These are phyloP conservation scores for Oryza glumipatula DNA, from an alignment of 176 grass and related monocot genomes.

Conservation along the genomic window DNA sequence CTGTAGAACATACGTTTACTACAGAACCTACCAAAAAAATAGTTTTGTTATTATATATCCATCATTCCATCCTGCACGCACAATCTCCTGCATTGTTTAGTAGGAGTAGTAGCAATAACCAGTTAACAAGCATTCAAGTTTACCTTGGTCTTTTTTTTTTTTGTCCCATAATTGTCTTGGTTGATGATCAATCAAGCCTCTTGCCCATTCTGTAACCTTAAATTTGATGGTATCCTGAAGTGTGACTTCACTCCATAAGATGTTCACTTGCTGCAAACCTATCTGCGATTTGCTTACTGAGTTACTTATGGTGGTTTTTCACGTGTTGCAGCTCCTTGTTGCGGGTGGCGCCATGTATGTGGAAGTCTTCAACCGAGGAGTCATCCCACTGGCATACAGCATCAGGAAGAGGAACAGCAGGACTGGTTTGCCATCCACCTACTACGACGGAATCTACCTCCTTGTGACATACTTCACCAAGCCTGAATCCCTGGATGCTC, in stretches of 20 bases:
- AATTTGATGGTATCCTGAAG: neutral
- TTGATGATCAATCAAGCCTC: neutral
- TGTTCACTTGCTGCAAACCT: neutral
- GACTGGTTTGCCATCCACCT: conserved; percentile 72
- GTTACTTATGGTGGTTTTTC: neutral
- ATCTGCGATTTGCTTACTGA: neutral
- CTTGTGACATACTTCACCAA: conserved; percentile 92
- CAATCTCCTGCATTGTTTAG: neutral
- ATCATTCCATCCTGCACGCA: neutral
- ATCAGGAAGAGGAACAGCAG: conserved; percentile 83
- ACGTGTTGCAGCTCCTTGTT: conserved; percentile 69
- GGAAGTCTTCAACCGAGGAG: conserved; percentile 81
- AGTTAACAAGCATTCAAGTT: neutral
- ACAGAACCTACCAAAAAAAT: neutral
- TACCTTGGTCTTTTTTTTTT: conserved; percentile 15
- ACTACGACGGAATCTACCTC: conserved; percentile 90
- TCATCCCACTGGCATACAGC: conserved; percentile 83
- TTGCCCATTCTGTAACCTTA: neutral
- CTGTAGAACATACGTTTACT: neutral
- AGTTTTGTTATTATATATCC: neutral
- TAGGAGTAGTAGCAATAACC: neutral
- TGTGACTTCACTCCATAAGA: neutral
- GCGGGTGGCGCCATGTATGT: conserved; percentile 92
- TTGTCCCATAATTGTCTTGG: neutral
- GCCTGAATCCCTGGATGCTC: conserved; percentile 63